Percentiles rank a stretch among this genome's conserved stretches.
phyloP scores from a whole-genome alignment of 108 stramenopile genomes.

The Fragilariopsis cylindrus region DNA sequence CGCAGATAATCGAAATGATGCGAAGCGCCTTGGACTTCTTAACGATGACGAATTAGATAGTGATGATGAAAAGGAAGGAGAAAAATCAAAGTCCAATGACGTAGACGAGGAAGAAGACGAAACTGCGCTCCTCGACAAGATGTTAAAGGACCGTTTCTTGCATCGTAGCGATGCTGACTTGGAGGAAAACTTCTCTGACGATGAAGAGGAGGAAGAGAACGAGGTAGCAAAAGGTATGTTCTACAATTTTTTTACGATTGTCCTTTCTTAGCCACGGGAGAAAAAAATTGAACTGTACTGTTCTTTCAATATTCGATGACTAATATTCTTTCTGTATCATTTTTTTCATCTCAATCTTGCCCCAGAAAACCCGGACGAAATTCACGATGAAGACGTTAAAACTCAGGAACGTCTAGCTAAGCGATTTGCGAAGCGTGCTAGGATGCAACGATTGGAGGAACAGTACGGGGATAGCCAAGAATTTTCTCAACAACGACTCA shows the following conservation, averaged over 20 bases:
- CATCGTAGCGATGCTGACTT: constrained; percentile 58
- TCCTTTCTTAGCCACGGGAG: too few species aligned
- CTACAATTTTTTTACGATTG: not conserved
- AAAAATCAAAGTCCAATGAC: constrained; percentile 26
- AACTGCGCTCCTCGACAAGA: constrained; percentile 75
- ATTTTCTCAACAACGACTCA: constrained; percentile 79
- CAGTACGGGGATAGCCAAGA: constrained; percentile 88
- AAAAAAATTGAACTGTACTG: too few species aligned
- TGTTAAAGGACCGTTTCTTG: constrained; percentile 81
- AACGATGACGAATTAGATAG: constrained; percentile 89
- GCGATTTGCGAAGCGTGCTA: constrained; percentile 78
- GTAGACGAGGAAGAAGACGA: constrained; percentile 82
- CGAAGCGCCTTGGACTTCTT: constrained; percentile 77
- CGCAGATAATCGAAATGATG: constrained; percentile 85
- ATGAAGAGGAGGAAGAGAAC: constrained; percentile 67
- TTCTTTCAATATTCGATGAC: not conserved
- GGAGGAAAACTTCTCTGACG: constrained; percentile 77
- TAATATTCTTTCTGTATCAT: not conserved
- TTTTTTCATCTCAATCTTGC: constrained; percentile 1
- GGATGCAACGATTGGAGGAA: constrained; percentile 85
- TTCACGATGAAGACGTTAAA: constrained; percentile 69
- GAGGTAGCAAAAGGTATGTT: constrained; percentile 32
- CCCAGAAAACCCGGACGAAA: constrained; percentile 31
- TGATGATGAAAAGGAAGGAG: constrained; percentile 60
- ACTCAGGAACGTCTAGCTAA: constrained; percentile 84